Evolutionary conservation across 768 basidiomycete genomes (phyloP).

Genomic region (Hygrocybe punicea): DNA sequence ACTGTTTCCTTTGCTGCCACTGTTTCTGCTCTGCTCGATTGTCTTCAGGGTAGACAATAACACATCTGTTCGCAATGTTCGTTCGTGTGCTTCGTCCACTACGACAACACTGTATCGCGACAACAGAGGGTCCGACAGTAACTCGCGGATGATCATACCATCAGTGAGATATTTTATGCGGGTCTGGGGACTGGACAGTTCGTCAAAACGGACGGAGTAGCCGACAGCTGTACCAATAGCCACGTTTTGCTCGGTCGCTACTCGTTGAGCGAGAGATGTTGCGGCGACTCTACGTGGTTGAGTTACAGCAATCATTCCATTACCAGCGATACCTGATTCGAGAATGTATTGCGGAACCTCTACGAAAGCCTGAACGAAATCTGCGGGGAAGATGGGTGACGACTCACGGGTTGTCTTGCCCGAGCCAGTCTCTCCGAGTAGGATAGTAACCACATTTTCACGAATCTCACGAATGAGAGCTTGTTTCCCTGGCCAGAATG

Average conservation of each 20-base stretch:
- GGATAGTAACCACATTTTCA: constrained; percentile 78
- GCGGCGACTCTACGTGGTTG: constrained; percentile 96
- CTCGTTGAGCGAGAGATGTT: constrained; percentile 87
- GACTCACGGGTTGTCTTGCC: constrained; percentile 96
- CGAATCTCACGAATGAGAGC: constrained; percentile 69
- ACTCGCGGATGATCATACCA: constrained; percentile 94
- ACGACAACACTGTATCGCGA: constrained; percentile 83
- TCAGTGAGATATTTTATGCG: constrained; percentile 96
- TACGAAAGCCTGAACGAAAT: constrained; percentile 31
- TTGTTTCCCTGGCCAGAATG: constrained; percentile 54
- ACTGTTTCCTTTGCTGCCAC: constrained; percentile 48
- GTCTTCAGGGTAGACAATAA: constrained; percentile 86
- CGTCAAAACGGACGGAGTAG: constrained; percentile 96
- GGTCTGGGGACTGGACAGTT: constrained; percentile 65
- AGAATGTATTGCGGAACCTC: constrained; percentile 96
- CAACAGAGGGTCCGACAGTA: constrained; percentile 73
- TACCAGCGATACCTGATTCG: constrained; percentile 69
- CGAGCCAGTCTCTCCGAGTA: constrained; percentile 96
- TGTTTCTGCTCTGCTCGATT: constrained; percentile 68
- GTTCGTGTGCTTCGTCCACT: constrained; percentile 96
- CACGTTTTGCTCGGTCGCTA: constrained; percentile 77
- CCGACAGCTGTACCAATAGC: constrained; percentile 77
- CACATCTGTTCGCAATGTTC: constrained; percentile 90
- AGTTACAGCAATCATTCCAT: constrained; percentile 83
- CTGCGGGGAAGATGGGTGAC: background rate